A percentile compares a stretch with the other conserved stretches of the same genome.
Evolutionary conservation across 345 rosid species (phyloP).

Genomic region (Populus davidiana): DNA sequence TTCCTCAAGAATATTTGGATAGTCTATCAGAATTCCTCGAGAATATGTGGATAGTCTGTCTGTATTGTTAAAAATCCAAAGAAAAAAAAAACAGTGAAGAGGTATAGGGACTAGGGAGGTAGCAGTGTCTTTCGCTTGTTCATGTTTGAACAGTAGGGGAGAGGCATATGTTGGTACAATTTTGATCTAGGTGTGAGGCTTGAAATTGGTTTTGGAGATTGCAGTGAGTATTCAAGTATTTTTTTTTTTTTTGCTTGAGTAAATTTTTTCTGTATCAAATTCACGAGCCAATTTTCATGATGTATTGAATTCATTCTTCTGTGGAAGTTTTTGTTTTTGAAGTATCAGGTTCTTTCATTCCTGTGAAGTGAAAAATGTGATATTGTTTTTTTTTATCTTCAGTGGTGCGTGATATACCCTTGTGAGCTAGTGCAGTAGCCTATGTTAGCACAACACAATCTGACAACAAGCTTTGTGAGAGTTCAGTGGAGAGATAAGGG

Average conservation of each 20-base stretch:
- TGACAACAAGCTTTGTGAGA: no score
- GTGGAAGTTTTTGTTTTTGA: background rate
- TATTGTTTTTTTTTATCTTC: background rate
- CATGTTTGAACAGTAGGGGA: background rate
- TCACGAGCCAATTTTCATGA: background rate
- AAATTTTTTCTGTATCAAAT: background rate
- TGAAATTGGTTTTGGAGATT: background rate
- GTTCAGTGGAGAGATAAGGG: no score
- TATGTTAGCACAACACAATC: no score
- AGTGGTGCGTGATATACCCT: background rate
- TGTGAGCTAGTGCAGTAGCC: background rate
- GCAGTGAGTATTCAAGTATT: background rate
- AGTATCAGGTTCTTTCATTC: background rate
- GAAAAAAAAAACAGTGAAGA: background rate
- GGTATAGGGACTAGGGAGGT: background rate
- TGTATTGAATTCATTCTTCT: background rate
- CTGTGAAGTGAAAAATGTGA: background rate
- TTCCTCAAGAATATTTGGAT: no score
- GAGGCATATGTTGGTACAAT: slow-evolving; percentile 7
- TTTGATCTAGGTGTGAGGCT: slow-evolving; percentile 21
- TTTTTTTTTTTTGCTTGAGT: background rate
- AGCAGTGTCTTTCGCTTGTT: background rate
- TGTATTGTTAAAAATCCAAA: background rate
- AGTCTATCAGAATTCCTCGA: no score
- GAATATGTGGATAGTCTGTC: slow-evolving; percentile 1